Base-by-base conservation (phyloP, 352 stramenopile species). In the Globisporangium nodosum region DNA sequence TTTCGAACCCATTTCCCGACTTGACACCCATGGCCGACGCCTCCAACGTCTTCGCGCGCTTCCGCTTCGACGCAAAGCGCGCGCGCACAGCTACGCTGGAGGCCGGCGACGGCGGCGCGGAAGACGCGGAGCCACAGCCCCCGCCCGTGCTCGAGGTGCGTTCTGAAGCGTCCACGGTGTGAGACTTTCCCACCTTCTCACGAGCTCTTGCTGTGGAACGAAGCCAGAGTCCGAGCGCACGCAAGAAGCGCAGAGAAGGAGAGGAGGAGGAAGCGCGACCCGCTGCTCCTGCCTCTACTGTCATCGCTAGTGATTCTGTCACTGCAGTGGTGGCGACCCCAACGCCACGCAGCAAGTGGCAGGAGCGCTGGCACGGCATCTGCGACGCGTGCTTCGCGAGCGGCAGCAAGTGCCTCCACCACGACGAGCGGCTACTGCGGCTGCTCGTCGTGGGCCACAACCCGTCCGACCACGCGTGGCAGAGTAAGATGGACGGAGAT, bases 381-480 rank as follows among this genome's bases (percentile, higher is more conserved):
- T 94, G 85, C 54, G 43, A 69, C 40, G 62, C 75, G 43, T 94
- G 85, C 67, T 94, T 94, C 56, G 66, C 79, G 5, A 54, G 49
- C 8, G 64, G 37, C 12, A 54, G 61, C 11, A 60, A 72, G 52
- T 97, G 88, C 62, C 54, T 45, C 39, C 87, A 97, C 65, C 73
- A 74, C 52, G 58, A 49, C 6, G 88, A 96, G 53, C 61, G 56
- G 5, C 75, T 80, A 21, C 70, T 97, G 39, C 76, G 81, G 8
- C 63, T 97, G 39, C 70, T 97, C 43, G 82, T 97, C 57, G 80
- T 96, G 1, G 88, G 88, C 0, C 87, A 96, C 69, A 97, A 97
- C 53, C 88, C 88, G 9, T 96, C 85, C 0, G 83, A 95, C 39
- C 85, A 96, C 74, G 88, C 88, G n/a, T 97, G 88, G 87, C 69